Percentiles rank a stretch among this genome's conserved stretches.
These are phyloP conservation scores for Parsonsia alboflavescens DNA, from an alignment of 257 asterid species.

Conservation along the genomic window DNA sequence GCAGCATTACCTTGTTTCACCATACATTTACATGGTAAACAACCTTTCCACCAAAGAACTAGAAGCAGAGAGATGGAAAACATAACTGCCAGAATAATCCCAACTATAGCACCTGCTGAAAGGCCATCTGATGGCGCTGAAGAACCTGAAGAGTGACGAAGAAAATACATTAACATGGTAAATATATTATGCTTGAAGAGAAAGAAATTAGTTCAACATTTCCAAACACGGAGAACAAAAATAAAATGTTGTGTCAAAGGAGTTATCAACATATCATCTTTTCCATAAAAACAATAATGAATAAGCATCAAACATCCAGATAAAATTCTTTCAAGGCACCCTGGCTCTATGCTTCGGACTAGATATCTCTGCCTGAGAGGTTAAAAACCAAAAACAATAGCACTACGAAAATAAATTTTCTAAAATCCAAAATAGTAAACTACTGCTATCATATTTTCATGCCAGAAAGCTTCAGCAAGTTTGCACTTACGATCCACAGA, in stretches of 20 bases:
- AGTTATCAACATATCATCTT: too few relatives aligned
- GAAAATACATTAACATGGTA: background rate
- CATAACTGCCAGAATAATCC: conserved; percentile 43
- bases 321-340: too few relatives aligned
- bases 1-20: conserved; percentile 32
- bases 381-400: too few relatives aligned
- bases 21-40: conserved; percentile 25
- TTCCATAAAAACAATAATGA: too few relatives aligned
- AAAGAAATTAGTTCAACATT: too few relatives aligned
- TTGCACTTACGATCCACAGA: conserved; percentile 28
- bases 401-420: too few relatives aligned
- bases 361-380: too few relatives aligned
- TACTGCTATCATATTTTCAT: background rate
- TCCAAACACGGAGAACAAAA: too few relatives aligned
- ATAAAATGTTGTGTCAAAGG: too few relatives aligned
- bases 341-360: too few relatives aligned
- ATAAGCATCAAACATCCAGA: too few relatives aligned
- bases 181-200: background rate
- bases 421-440: too few relatives aligned
- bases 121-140: conserved; percentile 37
- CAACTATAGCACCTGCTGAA: conserved; percentile 43
- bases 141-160: conserved; percentile 37
- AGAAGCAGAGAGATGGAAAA: conserved; percentile 26
- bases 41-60: conserved; percentile 63
- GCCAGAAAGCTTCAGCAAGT: background rate